Evolutionary conservation across 306 rosid species (phyloP).

Genomic region (Vicia sativa): DNA sequence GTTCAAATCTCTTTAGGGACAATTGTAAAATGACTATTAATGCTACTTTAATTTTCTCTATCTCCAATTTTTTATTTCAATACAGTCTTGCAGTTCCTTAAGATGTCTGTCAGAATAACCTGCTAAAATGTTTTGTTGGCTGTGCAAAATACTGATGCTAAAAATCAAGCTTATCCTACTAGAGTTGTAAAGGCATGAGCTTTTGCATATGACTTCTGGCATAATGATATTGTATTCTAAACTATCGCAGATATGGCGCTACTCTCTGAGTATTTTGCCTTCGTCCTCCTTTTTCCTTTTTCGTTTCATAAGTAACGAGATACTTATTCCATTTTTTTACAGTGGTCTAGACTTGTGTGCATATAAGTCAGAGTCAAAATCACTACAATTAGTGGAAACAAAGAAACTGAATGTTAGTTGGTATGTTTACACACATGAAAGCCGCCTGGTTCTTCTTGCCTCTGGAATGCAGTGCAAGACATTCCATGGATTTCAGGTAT

Average conservation of each 20-base stretch:
- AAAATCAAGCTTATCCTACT: slow-evolving; percentile 15
- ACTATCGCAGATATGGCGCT: slow-evolving; percentile 10
- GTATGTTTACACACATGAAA: slow-evolving; percentile 94
- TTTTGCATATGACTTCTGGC: slow-evolving; percentile 13
- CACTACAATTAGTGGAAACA: slow-evolving; percentile 79
- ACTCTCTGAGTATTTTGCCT: background rate
- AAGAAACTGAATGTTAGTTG: slow-evolving; percentile 86
- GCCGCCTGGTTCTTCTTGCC: slow-evolving; percentile 97
- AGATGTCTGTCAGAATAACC: slow-evolving; percentile 26
- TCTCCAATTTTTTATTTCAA: background rate
- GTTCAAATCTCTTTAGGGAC: background rate
- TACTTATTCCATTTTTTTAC: slow-evolving; percentile 39
- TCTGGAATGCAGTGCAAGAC: slow-evolving; percentile 98
- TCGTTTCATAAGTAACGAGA: slow-evolving; percentile 29
- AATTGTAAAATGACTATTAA: background rate
- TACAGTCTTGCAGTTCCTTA: slow-evolving; percentile 2
- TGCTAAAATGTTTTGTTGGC: slow-evolving; percentile 14
- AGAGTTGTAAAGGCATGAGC: slow-evolving; percentile 9
- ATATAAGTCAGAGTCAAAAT: slow-evolving; percentile 65
- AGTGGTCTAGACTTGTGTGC: slow-evolving; percentile 94
- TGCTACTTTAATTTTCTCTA: background rate
- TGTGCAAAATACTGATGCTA: slow-evolving; percentile 14
- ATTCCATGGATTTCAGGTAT: slow-evolving; percentile 95
- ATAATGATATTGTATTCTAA: slow-evolving; percentile 23
- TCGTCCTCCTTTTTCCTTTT: background rate